These are phyloP conservation scores for Peniophora sp. DNA, from an alignment of 1,284 basidiomycete genomes.

Conservation along the genomic window DNA sequence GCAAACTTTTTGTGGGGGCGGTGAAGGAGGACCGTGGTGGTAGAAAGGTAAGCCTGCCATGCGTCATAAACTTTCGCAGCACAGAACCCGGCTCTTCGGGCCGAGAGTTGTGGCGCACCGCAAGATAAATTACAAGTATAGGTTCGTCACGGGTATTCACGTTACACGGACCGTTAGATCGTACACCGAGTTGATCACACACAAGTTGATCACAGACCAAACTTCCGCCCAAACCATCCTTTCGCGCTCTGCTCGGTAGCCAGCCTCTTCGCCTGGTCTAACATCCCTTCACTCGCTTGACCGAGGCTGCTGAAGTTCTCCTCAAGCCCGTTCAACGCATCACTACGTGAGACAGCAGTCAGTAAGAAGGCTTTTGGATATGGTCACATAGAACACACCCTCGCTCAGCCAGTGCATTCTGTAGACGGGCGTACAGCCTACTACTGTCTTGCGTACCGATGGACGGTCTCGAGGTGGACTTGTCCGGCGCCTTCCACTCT, in stretches of 20 bases:
- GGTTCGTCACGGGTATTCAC: too few species aligned
- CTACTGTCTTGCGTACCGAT: constrained; percentile 11
- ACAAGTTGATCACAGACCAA: constrained; percentile 12
- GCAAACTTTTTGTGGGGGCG: too few species aligned
- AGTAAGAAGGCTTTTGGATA: too few species aligned
- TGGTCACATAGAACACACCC: constrained; percentile 33
- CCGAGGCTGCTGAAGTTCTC: constrained; percentile 55
- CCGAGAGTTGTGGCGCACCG: too few species aligned
- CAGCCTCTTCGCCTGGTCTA: constrained; percentile 54
- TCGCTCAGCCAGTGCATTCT: constrained; percentile 51
- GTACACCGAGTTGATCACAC: too few species aligned
- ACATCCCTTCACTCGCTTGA: constrained; percentile 58
- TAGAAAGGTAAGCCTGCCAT: too few species aligned
- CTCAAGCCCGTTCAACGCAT: constrained; percentile 52
- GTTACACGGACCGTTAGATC: too few species aligned
- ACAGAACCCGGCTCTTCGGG: too few species aligned
- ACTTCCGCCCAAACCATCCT: constrained; percentile 50
- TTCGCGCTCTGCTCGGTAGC: constrained; percentile 55
- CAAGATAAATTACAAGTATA: too few species aligned
- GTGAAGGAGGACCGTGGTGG: too few species aligned
- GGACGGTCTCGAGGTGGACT: constrained; percentile 2
- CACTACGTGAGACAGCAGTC: constrained; percentile 25
- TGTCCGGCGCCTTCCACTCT: constrained; percentile 7
- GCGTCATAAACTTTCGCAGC: too few species aligned
- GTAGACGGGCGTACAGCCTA: constrained; percentile 38